Evolutionary conservation across 495 filamentous ascomycete species (phyloP), one percentile per base, ranked within the genome.

Genomic region (Penicillium roqueforti): DNA sequence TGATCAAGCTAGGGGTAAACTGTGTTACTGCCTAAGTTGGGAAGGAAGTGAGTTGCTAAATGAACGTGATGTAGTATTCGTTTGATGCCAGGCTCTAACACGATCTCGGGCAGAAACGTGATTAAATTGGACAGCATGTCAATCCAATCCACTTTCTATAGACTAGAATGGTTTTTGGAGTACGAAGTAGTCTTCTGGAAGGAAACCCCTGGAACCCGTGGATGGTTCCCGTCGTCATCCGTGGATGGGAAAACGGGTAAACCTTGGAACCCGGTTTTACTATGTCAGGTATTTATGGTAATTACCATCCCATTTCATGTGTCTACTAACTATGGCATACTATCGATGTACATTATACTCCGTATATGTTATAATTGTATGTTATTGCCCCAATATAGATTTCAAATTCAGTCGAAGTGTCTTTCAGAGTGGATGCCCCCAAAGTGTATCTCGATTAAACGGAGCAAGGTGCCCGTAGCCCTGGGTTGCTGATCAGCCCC

Each of bases 1-100:
- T 52, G 39, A 44, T 52, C 50, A 34, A 52, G 47, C 36, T 25
- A 50, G 50, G 50, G 50, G 50, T 52, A 52, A 43, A 32, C 26
- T 18, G 47, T 40, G 34, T 22, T 29, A 50, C 36, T 37, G 22
- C 32, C 47, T 50, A 26, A 11, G 29, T 34, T n/a, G 13, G 49
- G 20, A 51, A 20, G 18, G 19, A 20, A 25, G 14, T 28, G 13
- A 2, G 10, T 18, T 37, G 31, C 31, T 4, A 3, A 18, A 37
- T 22, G 13, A 37, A 28, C 7, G 47, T 38, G 34, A 38, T 49
- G 22, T 25, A 16, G 18, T n/a, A 32, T 28, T 37, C 34, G 34
- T 37, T 38, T 18, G 36, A 19, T 3, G n/a, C 9, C 38, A 40
- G 38, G 38, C 38, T 36, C 32, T n/a, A 36, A n/a, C 2, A 8